These are phyloP conservation scores for Saturnispora besseyi DNA, from an alignment of 805 yeast species.

Conservation along the genomic window DNA sequence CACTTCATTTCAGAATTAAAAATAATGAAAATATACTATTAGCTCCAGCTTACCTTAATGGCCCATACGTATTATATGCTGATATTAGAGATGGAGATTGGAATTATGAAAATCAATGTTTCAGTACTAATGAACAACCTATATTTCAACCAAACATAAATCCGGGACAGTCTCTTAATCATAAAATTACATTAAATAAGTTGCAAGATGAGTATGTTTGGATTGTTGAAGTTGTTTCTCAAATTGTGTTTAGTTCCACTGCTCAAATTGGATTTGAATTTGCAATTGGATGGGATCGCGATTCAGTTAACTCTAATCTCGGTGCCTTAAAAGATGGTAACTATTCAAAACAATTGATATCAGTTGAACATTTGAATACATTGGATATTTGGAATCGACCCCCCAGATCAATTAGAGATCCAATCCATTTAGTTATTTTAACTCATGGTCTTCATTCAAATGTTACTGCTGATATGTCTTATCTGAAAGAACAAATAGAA, in stretches of 20 bases:
- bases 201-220: slow-evolving; percentile 54
- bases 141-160: slow-evolving; percentile 59
- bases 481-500: slow-evolving; percentile 73
- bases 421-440: slow-evolving; percentile 73
- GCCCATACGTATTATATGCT: slow-evolving; percentile 80
- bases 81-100: slow-evolving; percentile 69
- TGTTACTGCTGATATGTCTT: slow-evolving; percentile 82
- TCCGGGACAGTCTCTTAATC: slow-evolving; percentile 55
- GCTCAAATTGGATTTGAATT: slow-evolving; percentile 65
- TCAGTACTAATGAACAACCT: slow-evolving; percentile 73
- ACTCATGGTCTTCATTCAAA: slow-evolving; percentile 94
- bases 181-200: slow-evolving; percentile 57
- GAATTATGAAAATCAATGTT: slow-evolving; percentile 40
- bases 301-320: slow-evolving; percentile 25
- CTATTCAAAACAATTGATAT: slow-evolving; percentile 20
- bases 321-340: slow-evolving; percentile 20
- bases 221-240: slow-evolving; percentile 75
- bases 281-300: slow-evolving; percentile 40
- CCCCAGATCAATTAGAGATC: slow-evolving; percentile 36
- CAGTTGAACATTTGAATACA: slow-evolving; percentile 50
- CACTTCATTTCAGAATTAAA: slow-evolving; percentile 49
- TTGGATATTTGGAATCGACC: slow-evolving; percentile 71
- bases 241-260: slow-evolving; percentile 60
- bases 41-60: slow-evolving; percentile 78
- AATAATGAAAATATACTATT: slow-evolving; percentile 66